Conservation (phyloP, 345 rosid species). For the Euphorbia pulcherrima region DNA sequence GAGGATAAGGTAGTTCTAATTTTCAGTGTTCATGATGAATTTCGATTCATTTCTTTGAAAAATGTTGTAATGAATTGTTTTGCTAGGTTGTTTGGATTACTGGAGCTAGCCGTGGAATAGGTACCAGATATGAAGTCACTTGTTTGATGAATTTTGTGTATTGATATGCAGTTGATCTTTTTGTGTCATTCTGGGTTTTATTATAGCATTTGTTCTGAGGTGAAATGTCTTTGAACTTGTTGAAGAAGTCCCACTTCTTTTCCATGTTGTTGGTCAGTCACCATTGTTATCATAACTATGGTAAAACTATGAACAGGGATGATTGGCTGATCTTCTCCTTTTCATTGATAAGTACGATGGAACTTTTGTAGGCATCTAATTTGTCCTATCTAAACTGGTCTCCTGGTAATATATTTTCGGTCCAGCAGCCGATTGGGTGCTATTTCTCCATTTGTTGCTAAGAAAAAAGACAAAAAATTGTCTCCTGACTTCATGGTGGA, state of each 20-base stretch:
- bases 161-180: neutral
- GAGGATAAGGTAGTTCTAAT: conserved; percentile 58
- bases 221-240: neutral
- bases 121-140: conserved; percentile 25
- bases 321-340: neutral
- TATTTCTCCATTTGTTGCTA: neutral
- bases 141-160: neutral
- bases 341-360: neutral
- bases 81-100: conserved; percentile 86
- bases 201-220: neutral
- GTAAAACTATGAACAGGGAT: neutral
- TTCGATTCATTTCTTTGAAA: neutral
- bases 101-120: conserved; percentile 96
- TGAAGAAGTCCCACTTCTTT: neutral
- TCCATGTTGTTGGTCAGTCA: neutral
- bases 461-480: neutral
- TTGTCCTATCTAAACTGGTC: neutral
- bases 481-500: neutral
- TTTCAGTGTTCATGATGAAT: neutral
- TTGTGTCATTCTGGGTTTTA: neutral
- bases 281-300: neutral
- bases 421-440: neutral
- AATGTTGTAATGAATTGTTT: neutral
- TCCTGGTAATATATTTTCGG: no score
- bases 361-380: neutral